Base-by-base conservation (phyloP, 2,329 filamentous ascomycete genomes). In the Penicillium crustosum region DNA sequence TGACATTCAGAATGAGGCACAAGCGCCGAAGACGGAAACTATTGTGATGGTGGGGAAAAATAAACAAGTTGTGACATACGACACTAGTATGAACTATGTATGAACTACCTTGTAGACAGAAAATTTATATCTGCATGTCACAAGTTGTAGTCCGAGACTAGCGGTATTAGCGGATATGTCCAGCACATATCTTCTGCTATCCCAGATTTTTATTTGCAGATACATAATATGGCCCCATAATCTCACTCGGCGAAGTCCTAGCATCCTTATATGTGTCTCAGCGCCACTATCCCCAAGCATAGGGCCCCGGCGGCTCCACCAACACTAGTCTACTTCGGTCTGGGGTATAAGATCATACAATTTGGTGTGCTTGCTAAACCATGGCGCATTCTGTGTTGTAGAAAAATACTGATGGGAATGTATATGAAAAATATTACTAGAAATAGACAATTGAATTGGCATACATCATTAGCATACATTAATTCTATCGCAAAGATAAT, bases 1-100 rank as follows among this genome's bases (percentile, higher is more conserved):
- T 44, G 53, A 41, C 49, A 58, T 51, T 56, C 33, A 49, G n/a
- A 49, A 38, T 49, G 48, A 61, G 59, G 57, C 35, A 61, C 57
- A 49, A n/a, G 15, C 55, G 15, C 55, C 44, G 19, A 47, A 44
- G 6, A 25, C 35, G 19, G 53, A 53, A 41, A 27, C 7, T 2
- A 29, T 17, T 57, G 31, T 33, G n/a, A 12, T 21, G 15, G 41
- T 31, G 35, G 50, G 19, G 36, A 29, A 21, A 33, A 17, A 12
- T 9, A 47, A 47, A 49, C 29, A 25, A 36, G 31, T 25, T 36
- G 6, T 4, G 10, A 39, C 3, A n/a, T 43, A 43, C 23, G 12
- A 36, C 47, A 19, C 45, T 48, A 25, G 45, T 48, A 25, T 25
- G 31, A 25, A 25, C 45, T 35, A n/a, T 27, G 23, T 43, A 38